A percentile compares a stretch with the other conserved stretches of the same genome.
Evolutionary conservation across 768 basidiomycete genomes (phyloP).

Genomic region (Hypsizygus marmoreus): DNA sequence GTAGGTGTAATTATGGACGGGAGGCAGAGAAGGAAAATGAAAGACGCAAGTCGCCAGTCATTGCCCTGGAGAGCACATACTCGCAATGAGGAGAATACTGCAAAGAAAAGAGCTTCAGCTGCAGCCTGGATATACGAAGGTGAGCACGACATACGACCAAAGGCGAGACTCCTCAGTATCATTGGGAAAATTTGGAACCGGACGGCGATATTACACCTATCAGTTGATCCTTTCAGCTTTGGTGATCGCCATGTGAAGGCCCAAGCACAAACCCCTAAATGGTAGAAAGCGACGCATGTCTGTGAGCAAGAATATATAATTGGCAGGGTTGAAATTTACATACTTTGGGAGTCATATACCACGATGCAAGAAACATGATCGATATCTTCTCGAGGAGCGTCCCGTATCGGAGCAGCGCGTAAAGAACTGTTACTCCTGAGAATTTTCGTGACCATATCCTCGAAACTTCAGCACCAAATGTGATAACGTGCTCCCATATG

Average conservation of each 20-base stretch:
- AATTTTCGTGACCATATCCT: constrained; percentile 30
- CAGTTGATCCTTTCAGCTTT: too few species aligned
- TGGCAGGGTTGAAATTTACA: constrained; percentile 11
- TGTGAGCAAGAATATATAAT: too few species aligned
- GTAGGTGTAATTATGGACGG: constrained; percentile 28
- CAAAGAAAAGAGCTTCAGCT: too few species aligned
- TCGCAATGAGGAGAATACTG: constrained; percentile 31
- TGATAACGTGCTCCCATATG: constrained; percentile 32
- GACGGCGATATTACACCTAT: constrained; percentile 31
- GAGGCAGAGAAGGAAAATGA: constrained; percentile 27
- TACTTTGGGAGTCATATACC: constrained; percentile 32
- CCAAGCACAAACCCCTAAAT: constrained; percentile 7
- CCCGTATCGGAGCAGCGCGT: constrained; percentile 29
- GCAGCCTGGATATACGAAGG: too few species aligned
- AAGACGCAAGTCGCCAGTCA: constrained; percentile 24
- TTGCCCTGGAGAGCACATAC: constrained; percentile 27
- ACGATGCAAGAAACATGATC: constrained; percentile 32
- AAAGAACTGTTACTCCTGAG: constrained; percentile 28
- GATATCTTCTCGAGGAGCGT: constrained; percentile 31
- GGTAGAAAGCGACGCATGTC: too few species aligned
- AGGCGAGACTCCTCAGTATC: constrained; percentile 28
- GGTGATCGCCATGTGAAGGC: too few species aligned
- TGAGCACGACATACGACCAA: constrained; percentile 15
- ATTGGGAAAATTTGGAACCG: constrained; percentile 33
- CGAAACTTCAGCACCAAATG: constrained; percentile 25